Conservation (phyloP, 306 rosid genomes). For the Vicia faba region DNA sequence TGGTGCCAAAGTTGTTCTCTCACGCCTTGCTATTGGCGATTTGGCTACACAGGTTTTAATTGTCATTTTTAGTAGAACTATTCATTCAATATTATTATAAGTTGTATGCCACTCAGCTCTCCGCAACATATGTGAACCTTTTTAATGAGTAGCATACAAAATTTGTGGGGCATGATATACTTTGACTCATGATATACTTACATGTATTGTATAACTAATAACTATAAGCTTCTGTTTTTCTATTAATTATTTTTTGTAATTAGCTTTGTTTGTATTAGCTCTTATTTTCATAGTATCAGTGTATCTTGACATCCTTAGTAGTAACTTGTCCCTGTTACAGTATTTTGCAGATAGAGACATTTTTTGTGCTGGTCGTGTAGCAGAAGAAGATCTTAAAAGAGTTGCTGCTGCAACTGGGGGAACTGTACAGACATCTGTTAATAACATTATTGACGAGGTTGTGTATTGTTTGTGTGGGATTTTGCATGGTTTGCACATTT, state of each 20-base stretch:
- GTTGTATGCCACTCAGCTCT: slow-evolving; percentile 16
- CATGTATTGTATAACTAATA: not conserved
- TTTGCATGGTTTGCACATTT: slow-evolving; percentile 3
- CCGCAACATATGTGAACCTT: not conserved
- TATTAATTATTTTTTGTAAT: not conserved
- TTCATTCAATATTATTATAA: slow-evolving; percentile 19
- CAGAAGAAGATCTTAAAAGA: slow-evolving; percentile 92
- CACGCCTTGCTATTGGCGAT: slow-evolving; percentile 97
- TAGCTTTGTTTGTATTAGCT: not conserved
- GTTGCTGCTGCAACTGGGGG: slow-evolving; percentile 98
- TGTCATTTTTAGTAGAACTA: not conserved
- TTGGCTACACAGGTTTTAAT: slow-evolving; percentile 86
- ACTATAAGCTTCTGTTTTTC: not conserved
- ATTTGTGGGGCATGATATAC: slow-evolving; percentile 5
- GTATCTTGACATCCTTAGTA: slow-evolving; percentile 13
- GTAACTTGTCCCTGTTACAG: slow-evolving; percentile 54
- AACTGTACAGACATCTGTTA: slow-evolving; percentile 94
- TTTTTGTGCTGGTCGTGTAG: slow-evolving; percentile 98
- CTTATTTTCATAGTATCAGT: not conserved
- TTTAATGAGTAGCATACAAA: not conserved
- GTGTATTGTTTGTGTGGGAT: slow-evolving; percentile 10
- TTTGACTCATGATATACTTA: slow-evolving; percentile 6
- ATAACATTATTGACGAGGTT: slow-evolving; percentile 91
- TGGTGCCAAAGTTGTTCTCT: slow-evolving; percentile 97
- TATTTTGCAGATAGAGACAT: slow-evolving; percentile 98